These are phyloP conservation scores for Andalucia godoyi DNA, from an alignment of 78 protist species.

Conservation along the genomic window DNA sequence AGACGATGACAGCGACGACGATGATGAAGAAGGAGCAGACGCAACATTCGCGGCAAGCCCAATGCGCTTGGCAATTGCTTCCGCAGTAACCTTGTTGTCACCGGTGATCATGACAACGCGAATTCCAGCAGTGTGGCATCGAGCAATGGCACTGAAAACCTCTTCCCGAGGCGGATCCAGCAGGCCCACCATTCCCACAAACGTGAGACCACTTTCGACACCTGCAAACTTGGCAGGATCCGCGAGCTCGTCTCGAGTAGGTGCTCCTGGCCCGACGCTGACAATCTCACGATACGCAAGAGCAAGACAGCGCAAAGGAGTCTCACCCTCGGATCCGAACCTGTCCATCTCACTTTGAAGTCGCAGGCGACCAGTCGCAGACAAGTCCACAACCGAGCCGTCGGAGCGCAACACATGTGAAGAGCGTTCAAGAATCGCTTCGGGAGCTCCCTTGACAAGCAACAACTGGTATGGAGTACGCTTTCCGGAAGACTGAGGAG, in stretches of 20 bases:
- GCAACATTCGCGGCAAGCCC: conserved; percentile 43
- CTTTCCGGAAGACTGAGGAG: neutral
- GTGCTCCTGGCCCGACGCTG: neutral
- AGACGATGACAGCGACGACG: conserved; percentile 36
- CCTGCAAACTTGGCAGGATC: conserved; percentile 6
- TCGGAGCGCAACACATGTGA: neutral
- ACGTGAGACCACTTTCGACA: conserved; percentile 22
- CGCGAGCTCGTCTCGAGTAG: neutral
- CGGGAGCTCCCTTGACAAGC: conserved; percentile 58
- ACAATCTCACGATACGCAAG: neutral
- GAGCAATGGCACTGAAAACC: conserved; percentile 31
- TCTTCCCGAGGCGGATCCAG: conserved; percentile 67
- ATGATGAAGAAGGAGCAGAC: neutral
- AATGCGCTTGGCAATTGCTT: conserved; percentile 37
- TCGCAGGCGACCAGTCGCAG: neutral
- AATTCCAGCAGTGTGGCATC: conserved; percentile 53
- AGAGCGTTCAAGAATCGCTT: conserved; percentile 39
- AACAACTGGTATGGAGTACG: neutral
- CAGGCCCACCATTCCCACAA: conserved; percentile 60
- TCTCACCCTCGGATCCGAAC: neutral
- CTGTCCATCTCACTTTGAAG: no score
- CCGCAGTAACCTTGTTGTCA: conserved; percentile 67
- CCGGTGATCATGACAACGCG: conserved; percentile 73
- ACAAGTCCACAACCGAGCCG: neutral
- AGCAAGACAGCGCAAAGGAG: conserved; percentile 16